Percentiles rank a stretch among this genome's conserved stretches.
Evolutionary conservation across 202 grass and related monocot species (phyloP).

Genomic region (Carex arenaria): DNA sequence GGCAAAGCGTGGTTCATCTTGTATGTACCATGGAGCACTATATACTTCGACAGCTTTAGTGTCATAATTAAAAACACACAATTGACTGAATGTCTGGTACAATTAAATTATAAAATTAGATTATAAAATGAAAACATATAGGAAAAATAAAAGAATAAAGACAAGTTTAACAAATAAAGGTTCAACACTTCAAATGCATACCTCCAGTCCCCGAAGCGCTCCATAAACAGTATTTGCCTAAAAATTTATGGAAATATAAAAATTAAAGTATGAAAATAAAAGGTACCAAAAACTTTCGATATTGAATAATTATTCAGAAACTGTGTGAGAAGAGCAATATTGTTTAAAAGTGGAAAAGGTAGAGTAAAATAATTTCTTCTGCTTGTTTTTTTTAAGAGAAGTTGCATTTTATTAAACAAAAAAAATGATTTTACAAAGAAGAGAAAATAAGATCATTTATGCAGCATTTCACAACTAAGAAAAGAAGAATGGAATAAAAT

Average conservation of each 20-base stretch:
- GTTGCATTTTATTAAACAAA: neutral
- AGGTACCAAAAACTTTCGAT: neutral
- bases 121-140: conserved; percentile 12
- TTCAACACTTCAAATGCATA: conserved; percentile 7
- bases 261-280: neutral
- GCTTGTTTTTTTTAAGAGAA: neutral
- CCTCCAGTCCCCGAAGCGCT: conserved; percentile 85
- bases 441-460: neutral
- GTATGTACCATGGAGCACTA: conserved; percentile 83
- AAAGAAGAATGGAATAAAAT: neutral
- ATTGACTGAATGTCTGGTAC: conserved; percentile 84
- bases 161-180: neutral
- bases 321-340: neutral
- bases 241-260: conserved; percentile 4
- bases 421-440: neutral
- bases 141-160: neutral
- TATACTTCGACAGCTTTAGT: conserved; percentile 80
- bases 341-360: neutral
- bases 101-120: conserved; percentile 15
- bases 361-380: neutral
- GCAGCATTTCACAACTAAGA: no score
- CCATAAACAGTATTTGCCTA: conserved; percentile 91
- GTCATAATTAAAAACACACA: conserved; percentile 81
- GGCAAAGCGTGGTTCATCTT: conserved; percentile 81
- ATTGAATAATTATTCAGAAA: neutral